Base-by-base conservation (phyloP, 2,329 filamentous ascomycete genomes). In the Cladophialophora carrionii region DNA sequence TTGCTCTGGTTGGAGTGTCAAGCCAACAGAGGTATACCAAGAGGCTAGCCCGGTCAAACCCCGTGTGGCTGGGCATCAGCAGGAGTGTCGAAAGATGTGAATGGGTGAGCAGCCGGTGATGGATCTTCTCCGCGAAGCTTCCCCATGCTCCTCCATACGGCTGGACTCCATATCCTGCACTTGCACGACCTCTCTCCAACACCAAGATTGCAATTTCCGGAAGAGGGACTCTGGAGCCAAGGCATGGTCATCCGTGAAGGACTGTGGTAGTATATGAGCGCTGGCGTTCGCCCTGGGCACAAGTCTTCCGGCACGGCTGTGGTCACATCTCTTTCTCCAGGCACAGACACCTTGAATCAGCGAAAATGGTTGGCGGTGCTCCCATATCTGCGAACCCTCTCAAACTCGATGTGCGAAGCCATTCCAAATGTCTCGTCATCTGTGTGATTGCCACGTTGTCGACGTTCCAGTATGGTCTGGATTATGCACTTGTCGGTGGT, bases 401-500 rank as follows among this genome's bases (percentile, higher is more conserved):
- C 43, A 61, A 68, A 48, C 65, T 68, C 58, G 65, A 68, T 43
- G 62, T 68, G 48, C 58, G 51, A 58, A 68, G 65, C 32, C 65
- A 82, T 65, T 67, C 76, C 59, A 82, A 80, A 77, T 83, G 81
- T 63, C 74, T 83, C 12, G 49, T 76, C 9, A 79, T 82, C 65
- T 83, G 81, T 71, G 78, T 76, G 54, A 74, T 78, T 14, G 79
- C 83, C 7, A 78, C 81, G 4, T 75, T 81, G 32, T 80, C 81
- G 4, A 83, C 81, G 66, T 81, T 83, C 77, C 81, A 85, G 69
- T 84, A 84, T 71, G 64, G 64, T 4, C 77, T 84, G 5, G 81
- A 84, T 71, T 80, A 77, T 10, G 78, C 79, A 2, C 78, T 78
- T 7, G 75, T 84, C 0, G 79, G 78, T 8, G 79, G 78, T 2